Percentiles rank a stretch among this genome's conserved stretches.
These are phyloP conservation scores for Eutypella sp. DNA, from an alignment of 2,329 filamentous ascomycete genomes.

Conservation along the genomic window DNA sequence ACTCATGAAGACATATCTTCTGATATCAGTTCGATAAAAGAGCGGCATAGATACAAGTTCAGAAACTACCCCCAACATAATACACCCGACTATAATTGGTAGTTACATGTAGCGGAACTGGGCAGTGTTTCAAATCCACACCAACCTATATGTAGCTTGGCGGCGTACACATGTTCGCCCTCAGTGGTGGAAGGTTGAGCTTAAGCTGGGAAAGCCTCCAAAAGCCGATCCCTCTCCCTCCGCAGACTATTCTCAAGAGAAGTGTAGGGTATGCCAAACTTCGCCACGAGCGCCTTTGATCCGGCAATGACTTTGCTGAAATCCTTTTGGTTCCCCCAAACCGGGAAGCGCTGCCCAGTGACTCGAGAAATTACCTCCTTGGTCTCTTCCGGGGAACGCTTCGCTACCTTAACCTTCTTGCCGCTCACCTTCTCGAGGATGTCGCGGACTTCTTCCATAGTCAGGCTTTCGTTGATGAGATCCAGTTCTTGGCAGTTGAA, in stretches of 20 bases:
- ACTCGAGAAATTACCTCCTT: slow-evolving; percentile 11
- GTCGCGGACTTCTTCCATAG: slow-evolving; percentile 24
- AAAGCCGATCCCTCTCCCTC: slow-evolving; percentile 18
- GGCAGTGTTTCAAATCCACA: too few relatives aligned
- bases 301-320: slow-evolving; percentile 4
- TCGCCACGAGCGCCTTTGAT: slow-evolving; percentile 13
- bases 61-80: too few relatives aligned
- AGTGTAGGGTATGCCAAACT: slow-evolving; percentile 26
- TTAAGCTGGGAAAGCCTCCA: slow-evolving; percentile 14
- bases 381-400: slow-evolving; percentile 16
- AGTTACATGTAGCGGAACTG: too few relatives aligned
- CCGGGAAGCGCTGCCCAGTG: slow-evolving; percentile 20
- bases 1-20: too few relatives aligned
- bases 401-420: slow-evolving; percentile 18
- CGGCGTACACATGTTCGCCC: too few relatives aligned
- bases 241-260: slow-evolving; percentile 20
- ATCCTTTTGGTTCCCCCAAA: slow-evolving; percentile 22
- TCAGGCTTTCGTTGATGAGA: slow-evolving; percentile 22
- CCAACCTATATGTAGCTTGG: too few relatives aligned
- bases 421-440: slow-evolving; percentile 27
- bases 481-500: slow-evolving; percentile 28
- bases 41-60: too few relatives aligned
- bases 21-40: too few relatives aligned
- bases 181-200: too few relatives aligned
- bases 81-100: too few relatives aligned